Evolutionary conservation across 1,284 basidiomycete genomes (phyloP).

Genomic region (Cryptococcus sp.): DNA sequence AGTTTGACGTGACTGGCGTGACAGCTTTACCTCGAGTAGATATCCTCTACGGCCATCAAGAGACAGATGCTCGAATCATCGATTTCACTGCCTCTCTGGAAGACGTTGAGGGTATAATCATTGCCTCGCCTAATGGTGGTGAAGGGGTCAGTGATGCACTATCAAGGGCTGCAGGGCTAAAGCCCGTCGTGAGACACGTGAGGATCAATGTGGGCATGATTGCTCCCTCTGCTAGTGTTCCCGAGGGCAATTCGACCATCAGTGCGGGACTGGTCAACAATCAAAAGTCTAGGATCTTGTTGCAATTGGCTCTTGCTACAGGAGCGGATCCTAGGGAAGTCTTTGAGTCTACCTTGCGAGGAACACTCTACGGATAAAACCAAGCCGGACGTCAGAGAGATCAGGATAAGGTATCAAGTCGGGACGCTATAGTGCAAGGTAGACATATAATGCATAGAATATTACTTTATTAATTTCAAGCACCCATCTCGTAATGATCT

Average conservation of each 20-base stretch:
- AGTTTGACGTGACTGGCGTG: conserved; percentile 14
- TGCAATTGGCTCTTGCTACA: conserved; percentile 13
- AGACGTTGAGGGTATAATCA: conserved; percentile 19
- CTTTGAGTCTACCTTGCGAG: conserved; percentile 13
- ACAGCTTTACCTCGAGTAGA: conserved; percentile 24
- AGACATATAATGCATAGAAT: background rate
- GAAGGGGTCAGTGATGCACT: conserved; percentile 6
- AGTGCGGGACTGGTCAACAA: conserved; percentile 12
- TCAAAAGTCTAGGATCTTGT: conserved; percentile 13
- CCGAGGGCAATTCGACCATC: conserved; percentile 4
- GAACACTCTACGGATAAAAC: conserved; percentile 8
- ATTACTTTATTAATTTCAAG: background rate
- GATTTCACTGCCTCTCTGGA: conserved; percentile 7
- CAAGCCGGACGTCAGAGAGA: too few species aligned
- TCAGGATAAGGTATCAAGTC: too few species aligned
- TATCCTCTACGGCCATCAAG: conserved; percentile 25
- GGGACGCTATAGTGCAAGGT: too few species aligned
- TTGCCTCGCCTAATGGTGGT: conserved; percentile 23
- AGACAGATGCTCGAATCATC: conserved; percentile 11
- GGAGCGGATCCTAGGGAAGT: conserved; percentile 10
- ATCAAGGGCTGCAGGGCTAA: conserved; percentile 8
- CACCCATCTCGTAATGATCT: too few species aligned
- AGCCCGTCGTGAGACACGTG: conserved; percentile 18
- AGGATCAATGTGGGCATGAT: conserved; percentile 22
- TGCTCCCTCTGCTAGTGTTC: conserved; percentile 5